Base-by-base conservation (phyloP, 1,139 yeast species). In the Taphrina wiesneri region DNA sequence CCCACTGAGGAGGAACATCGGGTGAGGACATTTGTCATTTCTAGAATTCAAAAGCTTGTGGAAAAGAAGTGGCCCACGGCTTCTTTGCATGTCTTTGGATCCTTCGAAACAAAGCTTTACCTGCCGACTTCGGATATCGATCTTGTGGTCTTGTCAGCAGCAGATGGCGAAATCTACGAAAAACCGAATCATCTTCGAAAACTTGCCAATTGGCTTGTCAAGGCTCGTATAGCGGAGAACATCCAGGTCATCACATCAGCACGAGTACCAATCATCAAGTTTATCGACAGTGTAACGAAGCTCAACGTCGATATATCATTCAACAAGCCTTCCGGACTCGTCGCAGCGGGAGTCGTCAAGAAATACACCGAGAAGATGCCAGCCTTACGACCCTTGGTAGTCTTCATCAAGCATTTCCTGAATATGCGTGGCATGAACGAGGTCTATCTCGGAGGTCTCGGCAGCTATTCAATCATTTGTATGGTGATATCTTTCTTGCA, bases 61-160 rank as follows among this genome's bases (percentile, higher is more conserved):
- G 76, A 76, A 36, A 74, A 77, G 1, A 79, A 87, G 66, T 93
- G 99, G 98, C 85, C 86, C 0, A 90, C 85, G 69, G 87, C 96
- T 2, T 88, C 87, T 67, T 83, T 88, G 9, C 88, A 87, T 71
- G 96, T 92, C 17, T 93, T 95, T 79, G 99, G 99, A 0, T 91
- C 98, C 0, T 90, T 85, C 75, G 98, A 99, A 0, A 92, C 99
- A 0, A 97, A 92, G 74, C 78, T 95, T 69, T 93, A 92, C 73
- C 79, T 95, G 26, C 99, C 99, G 0, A 97, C 97, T 0, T 90
- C 97, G 0, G 99, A 95, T 79, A 91, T 95, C 41, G 99, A 95
- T 77, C 86, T 95, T 86, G 98, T 92, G 52, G 83, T 95, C 30
- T 80, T 87, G 7, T 75, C 80, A 2, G 45, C 49, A 15, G 39